Evolutionary conservation across 169 alveolate species (phyloP).

Genomic region (Plasmodium adleri): DNA sequence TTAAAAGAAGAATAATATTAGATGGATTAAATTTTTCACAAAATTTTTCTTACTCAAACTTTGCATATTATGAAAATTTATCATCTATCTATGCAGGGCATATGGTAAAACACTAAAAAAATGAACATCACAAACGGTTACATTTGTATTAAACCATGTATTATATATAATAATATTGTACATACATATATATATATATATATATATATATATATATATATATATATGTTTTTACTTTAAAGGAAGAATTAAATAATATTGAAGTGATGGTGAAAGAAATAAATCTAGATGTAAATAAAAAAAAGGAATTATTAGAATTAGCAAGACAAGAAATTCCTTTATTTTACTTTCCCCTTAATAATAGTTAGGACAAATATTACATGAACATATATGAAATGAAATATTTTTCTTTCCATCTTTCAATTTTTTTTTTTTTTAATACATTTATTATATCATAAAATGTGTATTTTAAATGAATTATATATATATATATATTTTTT

Average conservation of each 20-base stretch:
- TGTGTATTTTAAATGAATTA: neutral
- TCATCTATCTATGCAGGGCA: slow-evolving; percentile 35
- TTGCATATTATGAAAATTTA: slow-evolving; percentile 40
- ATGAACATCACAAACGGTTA: neutral
- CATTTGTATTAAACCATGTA: neutral
- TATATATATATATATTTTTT: neutral
- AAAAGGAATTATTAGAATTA: slow-evolving; percentile 39
- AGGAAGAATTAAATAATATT: slow-evolving; percentile 50
- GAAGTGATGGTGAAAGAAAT: slow-evolving; percentile 27
- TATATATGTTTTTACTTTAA: neutral
- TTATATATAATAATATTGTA: neutral
- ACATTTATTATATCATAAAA: neutral
- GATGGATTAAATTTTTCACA: slow-evolving; percentile 64
- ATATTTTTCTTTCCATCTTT: neutral
- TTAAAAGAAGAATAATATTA: slow-evolving; percentile 33
- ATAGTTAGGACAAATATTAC: slow-evolving; percentile 11
- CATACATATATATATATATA: neutral
- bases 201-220: neutral
- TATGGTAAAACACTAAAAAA: slow-evolving; percentile 20
- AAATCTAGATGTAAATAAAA: slow-evolving; percentile 40
- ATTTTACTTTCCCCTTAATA: slow-evolving; percentile 48
- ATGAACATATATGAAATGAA: neutral
- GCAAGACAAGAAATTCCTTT: slow-evolving; percentile 52
- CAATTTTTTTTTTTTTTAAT: neutral
- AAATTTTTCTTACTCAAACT: slow-evolving; percentile 59